A percentile compares a stretch with the other conserved stretches of the same genome.
phyloP scores from a whole-genome alignment of 257 asterid genomes.

The Fraxinus anomala region DNA sequence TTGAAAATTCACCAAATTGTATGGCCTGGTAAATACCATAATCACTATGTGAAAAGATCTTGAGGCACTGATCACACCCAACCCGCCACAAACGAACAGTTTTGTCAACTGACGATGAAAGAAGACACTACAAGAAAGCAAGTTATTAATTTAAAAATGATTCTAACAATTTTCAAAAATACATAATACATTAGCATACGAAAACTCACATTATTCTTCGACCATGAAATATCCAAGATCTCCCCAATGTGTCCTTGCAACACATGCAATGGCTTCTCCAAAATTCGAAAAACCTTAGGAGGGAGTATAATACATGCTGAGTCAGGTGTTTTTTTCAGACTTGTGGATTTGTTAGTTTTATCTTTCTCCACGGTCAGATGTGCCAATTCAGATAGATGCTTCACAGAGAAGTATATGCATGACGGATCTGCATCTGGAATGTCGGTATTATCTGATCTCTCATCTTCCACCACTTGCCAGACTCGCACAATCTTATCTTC shows the following conservation, averaged over 20 bases:
- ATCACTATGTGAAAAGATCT: conserved; percentile 72
- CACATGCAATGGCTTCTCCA: conserved; percentile 73
- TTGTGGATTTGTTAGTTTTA: conserved; percentile 39
- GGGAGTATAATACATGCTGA: conserved; percentile 86
- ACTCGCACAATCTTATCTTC: conserved; percentile 72
- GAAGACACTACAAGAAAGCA: conserved; percentile 60
- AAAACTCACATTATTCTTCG: conserved; percentile 69
- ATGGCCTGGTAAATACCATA: conserved; percentile 55
- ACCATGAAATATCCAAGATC: conserved; percentile 86
- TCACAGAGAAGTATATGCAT: conserved; percentile 76
- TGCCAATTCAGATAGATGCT: conserved; percentile 64
- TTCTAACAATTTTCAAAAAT: conserved; percentile 2
- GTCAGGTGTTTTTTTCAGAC: conserved; percentile 53
- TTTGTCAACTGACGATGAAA: conserved; percentile 85
- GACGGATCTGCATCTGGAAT: conserved; percentile 77
- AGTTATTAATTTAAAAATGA: background rate
- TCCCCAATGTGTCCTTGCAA: conserved; percentile 73
- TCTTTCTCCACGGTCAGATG: conserved; percentile 62
- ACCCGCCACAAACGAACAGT: conserved; percentile 92
- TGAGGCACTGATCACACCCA: conserved; percentile 72
- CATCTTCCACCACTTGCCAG: conserved; percentile 92
- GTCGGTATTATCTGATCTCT: conserved; percentile 55
- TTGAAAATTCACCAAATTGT: background rate
- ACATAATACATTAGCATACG: conserved; percentile 10
- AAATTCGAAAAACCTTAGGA: conserved; percentile 68